phyloP scores from a whole-genome alignment of 1,139 yeast species.

The Nadsonia commutata region DNA sequence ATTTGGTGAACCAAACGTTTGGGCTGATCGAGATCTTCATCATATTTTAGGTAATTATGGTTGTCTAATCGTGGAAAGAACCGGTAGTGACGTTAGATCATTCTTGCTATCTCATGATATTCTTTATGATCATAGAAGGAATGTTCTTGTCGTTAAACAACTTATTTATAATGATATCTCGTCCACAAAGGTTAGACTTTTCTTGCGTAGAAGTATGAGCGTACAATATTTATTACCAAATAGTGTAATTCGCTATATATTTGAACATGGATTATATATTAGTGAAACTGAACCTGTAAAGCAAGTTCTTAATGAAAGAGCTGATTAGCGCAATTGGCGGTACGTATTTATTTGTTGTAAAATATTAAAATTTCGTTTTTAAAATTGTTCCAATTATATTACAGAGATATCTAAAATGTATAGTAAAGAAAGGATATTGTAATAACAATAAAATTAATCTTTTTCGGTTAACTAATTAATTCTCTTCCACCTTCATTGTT shows the following conservation, averaged over 20 bases:
- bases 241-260: conserved; percentile 85
- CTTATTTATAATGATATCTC: conserved; percentile 90
- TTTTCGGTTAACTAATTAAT: too few relatives aligned
- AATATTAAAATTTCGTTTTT: too few relatives aligned
- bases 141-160: conserved; percentile 88
- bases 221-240: conserved; percentile 91
- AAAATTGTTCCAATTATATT: too few relatives aligned
- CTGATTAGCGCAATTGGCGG: too few relatives aligned
- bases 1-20: conserved; percentile 99
- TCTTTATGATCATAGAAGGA: conserved; percentile 91
- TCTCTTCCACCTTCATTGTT: too few relatives aligned
- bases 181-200: conserved; percentile 85
- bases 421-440: too few relatives aligned
- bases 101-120: conserved; percentile 86
- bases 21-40: conserved; percentile 94
- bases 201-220: conserved; percentile 88
- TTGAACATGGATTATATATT: conserved; percentile 74
- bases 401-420: too few relatives aligned
- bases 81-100: conserved; percentile 90
- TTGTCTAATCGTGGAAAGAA: conserved; percentile 88
- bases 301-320: conserved; percentile 47
- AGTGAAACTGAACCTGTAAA: conserved; percentile 88
- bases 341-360: too few relatives aligned
- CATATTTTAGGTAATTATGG: conserved; percentile 94
- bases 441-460: too few relatives aligned